A percentile compares a stretch with the other conserved stretches of the same genome.
Conservation (phyloP, 352 stramenopile species). For the Bremia lactucae region DNA sequence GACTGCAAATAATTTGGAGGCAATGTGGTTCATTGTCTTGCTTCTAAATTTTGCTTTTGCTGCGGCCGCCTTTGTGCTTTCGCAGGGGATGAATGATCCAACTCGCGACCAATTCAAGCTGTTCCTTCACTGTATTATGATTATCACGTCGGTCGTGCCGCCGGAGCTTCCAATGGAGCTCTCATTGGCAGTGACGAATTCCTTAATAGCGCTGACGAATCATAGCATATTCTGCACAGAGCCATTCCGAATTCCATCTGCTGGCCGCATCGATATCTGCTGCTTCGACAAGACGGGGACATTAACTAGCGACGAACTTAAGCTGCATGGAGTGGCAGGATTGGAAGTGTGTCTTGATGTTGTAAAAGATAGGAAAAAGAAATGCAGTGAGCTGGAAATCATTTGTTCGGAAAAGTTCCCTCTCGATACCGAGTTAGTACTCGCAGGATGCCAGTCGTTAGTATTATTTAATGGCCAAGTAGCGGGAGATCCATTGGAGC, state of each 20-base stretch:
- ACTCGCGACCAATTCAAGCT: constrained; percentile 94
- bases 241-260: constrained; percentile 95
- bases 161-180: constrained; percentile 98
- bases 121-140: constrained; percentile 95
- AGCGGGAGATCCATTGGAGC: constrained; percentile 96
- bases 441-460: constrained; percentile 93
- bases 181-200: constrained; percentile 94
- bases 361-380: constrained; percentile 26
- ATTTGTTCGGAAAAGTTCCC: constrained; percentile 86
- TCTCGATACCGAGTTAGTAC: constrained; percentile 73
- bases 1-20: constrained; percentile 91
- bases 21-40: constrained; percentile 92
- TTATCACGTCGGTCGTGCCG: constrained; percentile 97
- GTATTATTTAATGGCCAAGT: constrained; percentile 93
- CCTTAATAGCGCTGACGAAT: constrained; percentile 90
- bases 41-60: constrained; percentile 94
- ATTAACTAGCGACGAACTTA: constrained; percentile 95
- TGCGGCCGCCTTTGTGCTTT: constrained; percentile 90
- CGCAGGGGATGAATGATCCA: constrained; percentile 73
- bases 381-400: constrained; percentile 55
- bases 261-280: constrained; percentile 93
- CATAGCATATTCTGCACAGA: constrained; percentile 96
- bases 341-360: constrained; percentile 44
- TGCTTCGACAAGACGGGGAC: constrained; percentile 99
- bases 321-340: constrained; percentile 87